Conservation (phyloP, 108 stramenopile species). For the Cyclotella distinguenda region DNA sequence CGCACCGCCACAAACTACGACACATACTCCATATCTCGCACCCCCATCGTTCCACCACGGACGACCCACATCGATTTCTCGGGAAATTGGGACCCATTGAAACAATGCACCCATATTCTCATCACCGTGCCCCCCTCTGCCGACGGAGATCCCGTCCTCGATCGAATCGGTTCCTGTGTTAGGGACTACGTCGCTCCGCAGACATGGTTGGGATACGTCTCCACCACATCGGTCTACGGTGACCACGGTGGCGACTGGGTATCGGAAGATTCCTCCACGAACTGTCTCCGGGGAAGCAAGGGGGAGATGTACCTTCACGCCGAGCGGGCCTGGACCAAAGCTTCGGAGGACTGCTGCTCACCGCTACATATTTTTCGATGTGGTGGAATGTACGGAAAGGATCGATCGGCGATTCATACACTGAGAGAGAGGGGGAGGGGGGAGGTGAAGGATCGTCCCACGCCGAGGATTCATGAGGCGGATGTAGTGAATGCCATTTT, state of each 20-base stretch:
- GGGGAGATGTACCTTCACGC: conserved; percentile 29
- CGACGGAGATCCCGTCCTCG: conserved; percentile 29
- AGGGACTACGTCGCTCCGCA: conserved; percentile 7
- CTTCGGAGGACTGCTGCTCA: conserved; percentile 10
- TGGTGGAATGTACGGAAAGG: conserved; percentile 71
- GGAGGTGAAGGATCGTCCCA: conserved; percentile 18
- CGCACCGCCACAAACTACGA: neutral
- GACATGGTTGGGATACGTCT: conserved; percentile 62
- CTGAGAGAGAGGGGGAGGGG: conserved; percentile 26
- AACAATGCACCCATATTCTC: conserved; percentile 37
- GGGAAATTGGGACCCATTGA: conserved; percentile 16
- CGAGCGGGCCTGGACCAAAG: conserved; percentile 36
- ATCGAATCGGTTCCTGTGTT: conserved; percentile 21
- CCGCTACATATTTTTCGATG: conserved; percentile 64
- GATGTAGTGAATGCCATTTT: conserved; percentile 63
- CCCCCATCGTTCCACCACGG: neutral
- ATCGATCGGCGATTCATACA: conserved; percentile 70
- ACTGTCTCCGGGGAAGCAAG: conserved; percentile 35
- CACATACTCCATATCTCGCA: neutral
- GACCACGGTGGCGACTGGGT: conserved; percentile 76
- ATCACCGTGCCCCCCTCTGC: conserved; percentile 41
- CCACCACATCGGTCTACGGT: conserved; percentile 82
- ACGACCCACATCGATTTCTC: conserved; percentile 12
- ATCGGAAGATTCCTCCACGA: conserved; percentile 55
- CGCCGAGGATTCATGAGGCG: conserved; percentile 67